Evolutionary conservation across 129 eudicot genomes (phyloP).

Genomic region (Flaveria bidentis): DNA sequence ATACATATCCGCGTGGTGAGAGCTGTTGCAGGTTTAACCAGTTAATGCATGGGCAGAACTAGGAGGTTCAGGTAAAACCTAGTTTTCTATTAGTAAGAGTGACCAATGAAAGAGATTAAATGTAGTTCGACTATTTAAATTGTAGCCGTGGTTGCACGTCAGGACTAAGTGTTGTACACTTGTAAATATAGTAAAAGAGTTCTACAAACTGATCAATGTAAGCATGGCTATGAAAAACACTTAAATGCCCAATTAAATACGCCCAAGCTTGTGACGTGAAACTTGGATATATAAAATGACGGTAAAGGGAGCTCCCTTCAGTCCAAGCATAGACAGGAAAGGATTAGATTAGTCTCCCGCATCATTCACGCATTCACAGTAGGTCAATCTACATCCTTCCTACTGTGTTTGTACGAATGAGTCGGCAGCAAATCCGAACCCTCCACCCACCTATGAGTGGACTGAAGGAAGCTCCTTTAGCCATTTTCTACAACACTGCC

Average conservation of each 20-base stretch:
- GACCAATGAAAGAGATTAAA: too few relatives aligned
- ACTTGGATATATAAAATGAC: background rate
- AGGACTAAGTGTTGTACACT: too few relatives aligned
- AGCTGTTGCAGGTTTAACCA: background rate
- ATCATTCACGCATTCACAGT: conserved; percentile 75
- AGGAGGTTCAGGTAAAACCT: background rate
- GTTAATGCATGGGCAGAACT: background rate
- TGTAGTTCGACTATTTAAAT: too few relatives aligned
- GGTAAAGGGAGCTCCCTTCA: conserved; percentile 83
- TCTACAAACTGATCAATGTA: background rate
- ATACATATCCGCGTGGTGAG: background rate
- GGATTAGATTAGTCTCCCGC: conserved; percentile 66
- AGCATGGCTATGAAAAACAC: too few relatives aligned
- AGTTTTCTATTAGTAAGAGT: background rate
- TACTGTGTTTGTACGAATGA: conserved; percentile 72
- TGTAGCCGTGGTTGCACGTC: too few relatives aligned
- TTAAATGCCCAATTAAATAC: too few relatives aligned
- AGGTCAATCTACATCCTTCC: conserved; percentile 28
- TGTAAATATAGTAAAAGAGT: too few relatives aligned
- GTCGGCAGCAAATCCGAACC: conserved; percentile 71
- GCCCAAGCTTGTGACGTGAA: background rate
- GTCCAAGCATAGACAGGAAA: conserved; percentile 75
- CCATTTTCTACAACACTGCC: background rate
- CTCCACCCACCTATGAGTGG: conserved; percentile 71
- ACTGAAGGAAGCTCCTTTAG: conserved; percentile 71